Evolutionary conservation across 2,329 filamentous ascomycete species (phyloP), one percentile per base, ranked within the genome.

Genomic region (Fusarium veterinarium): DNA sequence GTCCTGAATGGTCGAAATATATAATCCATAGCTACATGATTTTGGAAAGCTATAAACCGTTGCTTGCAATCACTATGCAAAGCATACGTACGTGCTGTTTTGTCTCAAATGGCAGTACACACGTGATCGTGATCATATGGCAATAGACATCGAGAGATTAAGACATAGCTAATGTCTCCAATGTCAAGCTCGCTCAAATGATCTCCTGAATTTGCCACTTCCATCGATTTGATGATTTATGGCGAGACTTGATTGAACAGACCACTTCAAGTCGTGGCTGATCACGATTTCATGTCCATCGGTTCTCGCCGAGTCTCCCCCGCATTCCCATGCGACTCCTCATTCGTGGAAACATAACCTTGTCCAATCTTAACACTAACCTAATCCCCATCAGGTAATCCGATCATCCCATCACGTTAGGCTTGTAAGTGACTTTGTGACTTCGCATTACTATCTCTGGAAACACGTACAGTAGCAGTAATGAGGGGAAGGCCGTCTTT

Each of bases 401-500:
- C 64, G 64, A 60, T 37, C 45, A 35, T 37, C 40, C n/a, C 62
- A 60, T 67, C 23, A 46, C 40, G 57, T 41, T 52, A 31, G 49
- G 33, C 31, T 30, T 30, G n/a, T 49, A 51, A 53, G 49, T 40
- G 48, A 67, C 49, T 67, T 45, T 40, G 52, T 37, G 61, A 67
- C 64, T 67, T 67, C 64, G 64, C 64, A 67, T 67, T 67, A 51
- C 64, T 51, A 31, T 67, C 28, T 67, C 23, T 40, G 64, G 64
- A 67, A 38, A 61, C 31, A 56, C 23, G 55, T 28, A 28, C 46
- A 35, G n/a, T 25, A 6, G 19, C 40, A 14, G 12, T 5, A 9
- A 23, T 60, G 64, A 67, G 64, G 64, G 64, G 64, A 67, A 67
- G 52, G 44, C 1, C 10, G 20, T 38, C 19, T 60, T 67, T 31